A percentile compares a stretch with the other conserved stretches of the same genome.
Evolutionary conservation across 805 yeast genomes (phyloP).

Genomic region (Yamadazyma tumulicola): DNA sequence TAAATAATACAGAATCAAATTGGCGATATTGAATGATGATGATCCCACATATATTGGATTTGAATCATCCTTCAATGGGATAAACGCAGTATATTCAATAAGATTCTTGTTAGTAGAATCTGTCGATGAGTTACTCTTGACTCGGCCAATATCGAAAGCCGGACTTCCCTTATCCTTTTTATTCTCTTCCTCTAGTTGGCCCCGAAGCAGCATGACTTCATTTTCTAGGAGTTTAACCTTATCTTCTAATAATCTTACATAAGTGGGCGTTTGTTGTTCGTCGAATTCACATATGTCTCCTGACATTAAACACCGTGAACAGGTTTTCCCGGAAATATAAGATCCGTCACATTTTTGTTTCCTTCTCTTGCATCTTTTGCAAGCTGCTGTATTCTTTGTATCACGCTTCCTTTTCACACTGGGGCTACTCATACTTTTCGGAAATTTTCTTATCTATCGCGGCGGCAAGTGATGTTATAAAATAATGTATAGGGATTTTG

Average conservation of each 20-base stretch:
- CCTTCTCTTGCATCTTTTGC: slow-evolving; percentile 11
- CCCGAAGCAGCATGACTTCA: neutral
- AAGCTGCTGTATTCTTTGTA: slow-evolving; percentile 6
- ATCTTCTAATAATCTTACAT: slow-evolving; percentile 1
- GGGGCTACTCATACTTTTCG: too few relatives aligned
- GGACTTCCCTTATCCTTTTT: neutral
- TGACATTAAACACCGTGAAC: neutral
- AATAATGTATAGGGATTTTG: too few relatives aligned
- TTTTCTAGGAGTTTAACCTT: neutral
- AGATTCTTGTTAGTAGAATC: slow-evolving; percentile 2
- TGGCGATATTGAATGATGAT: slow-evolving; percentile 6
- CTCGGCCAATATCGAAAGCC: neutral
- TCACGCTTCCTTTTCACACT: slow-evolving; percentile 1
- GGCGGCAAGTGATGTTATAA: too few relatives aligned
- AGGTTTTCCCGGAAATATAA: neutral
- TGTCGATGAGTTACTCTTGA: neutral
- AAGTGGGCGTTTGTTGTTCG: neutral
- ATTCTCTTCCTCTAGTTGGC: neutral
- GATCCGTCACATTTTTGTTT: slow-evolving; percentile 13
- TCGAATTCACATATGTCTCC: neutral
- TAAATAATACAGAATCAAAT: slow-evolving; percentile 5
- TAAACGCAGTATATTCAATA: slow-evolving; percentile 7
- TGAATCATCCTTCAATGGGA: slow-evolving; percentile 8
- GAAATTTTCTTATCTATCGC: too few relatives aligned
- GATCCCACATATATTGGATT: slow-evolving; percentile 6